These are phyloP conservation scores for Colletotrichum filicis DNA, from an alignment of 2,329 filamentous ascomycete species.

Conservation along the genomic window DNA sequence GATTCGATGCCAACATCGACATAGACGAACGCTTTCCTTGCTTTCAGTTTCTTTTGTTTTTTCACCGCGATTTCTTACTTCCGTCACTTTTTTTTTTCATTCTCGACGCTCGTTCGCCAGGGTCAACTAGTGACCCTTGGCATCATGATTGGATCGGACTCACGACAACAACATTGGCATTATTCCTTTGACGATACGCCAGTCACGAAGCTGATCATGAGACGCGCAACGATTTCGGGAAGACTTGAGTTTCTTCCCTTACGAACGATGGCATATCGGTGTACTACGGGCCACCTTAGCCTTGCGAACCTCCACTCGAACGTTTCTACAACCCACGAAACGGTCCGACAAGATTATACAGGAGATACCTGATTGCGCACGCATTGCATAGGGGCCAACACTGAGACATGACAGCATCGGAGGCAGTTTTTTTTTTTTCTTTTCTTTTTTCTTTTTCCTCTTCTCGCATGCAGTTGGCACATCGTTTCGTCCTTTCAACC, in stretches of 20 bases:
- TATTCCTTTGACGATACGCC: constrained; percentile 22
- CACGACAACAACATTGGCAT: constrained; percentile 24
- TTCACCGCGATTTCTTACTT: constrained; percentile 3
- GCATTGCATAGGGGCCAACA: constrained; percentile 23
- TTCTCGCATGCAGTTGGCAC: constrained; percentile 15
- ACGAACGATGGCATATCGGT: constrained; percentile 8
- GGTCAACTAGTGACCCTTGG: not conserved
- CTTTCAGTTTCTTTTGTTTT: constrained; percentile 18
- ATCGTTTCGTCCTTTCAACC: constrained; percentile 14
- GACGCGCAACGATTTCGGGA: constrained; percentile 18
- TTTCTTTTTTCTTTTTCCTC: not conserved
- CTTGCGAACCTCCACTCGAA: not conserved
- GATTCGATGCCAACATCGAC: constrained; percentile 32
- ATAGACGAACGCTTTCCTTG: constrained; percentile 34
- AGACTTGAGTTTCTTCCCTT: constrained; percentile 3
- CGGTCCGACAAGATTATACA: not conserved
- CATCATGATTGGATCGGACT: constrained; percentile 28
- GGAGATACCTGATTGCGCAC: constrained; percentile 11
- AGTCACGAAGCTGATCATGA: constrained; percentile 31
- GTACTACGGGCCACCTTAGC: not conserved
- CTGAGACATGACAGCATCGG: constrained; percentile 20
- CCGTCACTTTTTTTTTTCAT: constrained; percentile 1
- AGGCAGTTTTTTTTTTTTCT: constrained; percentile 4
- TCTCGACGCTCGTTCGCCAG: constrained; percentile 25
- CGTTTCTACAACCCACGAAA: not conserved